These are phyloP conservation scores for Dacryopinax spathularia DNA, from an alignment of 768 basidiomycete species.

Conservation along the genomic window DNA sequence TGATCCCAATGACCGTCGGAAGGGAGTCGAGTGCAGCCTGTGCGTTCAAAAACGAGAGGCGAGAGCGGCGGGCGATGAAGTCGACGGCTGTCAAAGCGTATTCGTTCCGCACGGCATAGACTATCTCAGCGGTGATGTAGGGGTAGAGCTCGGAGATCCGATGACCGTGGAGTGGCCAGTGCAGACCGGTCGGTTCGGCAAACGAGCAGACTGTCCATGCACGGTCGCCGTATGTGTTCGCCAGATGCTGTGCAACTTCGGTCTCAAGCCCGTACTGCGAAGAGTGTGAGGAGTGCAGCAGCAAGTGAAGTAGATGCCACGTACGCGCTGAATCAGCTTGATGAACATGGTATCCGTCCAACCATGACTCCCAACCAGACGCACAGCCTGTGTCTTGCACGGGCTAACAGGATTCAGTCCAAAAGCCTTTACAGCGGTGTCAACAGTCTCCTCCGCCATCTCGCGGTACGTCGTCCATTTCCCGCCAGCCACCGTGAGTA, in stretches of 20 bases:
- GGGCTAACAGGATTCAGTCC: constrained; percentile 42
- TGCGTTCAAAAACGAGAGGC: constrained; percentile 88
- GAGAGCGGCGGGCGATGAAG: constrained; percentile 80
- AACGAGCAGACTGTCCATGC: constrained; percentile 88
- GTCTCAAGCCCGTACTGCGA: constrained; percentile 72
- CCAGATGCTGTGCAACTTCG: constrained; percentile 83
- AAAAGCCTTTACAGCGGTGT: constrained; percentile 70
- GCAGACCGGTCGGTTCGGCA: constrained; percentile 57
- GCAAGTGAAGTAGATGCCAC: constrained; percentile 17
- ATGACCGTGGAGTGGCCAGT: constrained; percentile 78
- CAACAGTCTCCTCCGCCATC: constrained; percentile 92
- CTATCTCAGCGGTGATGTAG: constrained; percentile 86
- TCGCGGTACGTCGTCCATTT: constrained; percentile 98
- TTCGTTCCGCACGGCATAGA: constrained; percentile 76
- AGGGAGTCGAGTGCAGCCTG: constrained; percentile 72
- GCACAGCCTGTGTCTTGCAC: constrained; percentile 66
- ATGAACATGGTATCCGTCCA: constrained; percentile 98
- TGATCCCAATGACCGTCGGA: constrained; percentile 79
- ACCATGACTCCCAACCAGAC: constrained; percentile 80
- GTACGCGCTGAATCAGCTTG: constrained; percentile 75
- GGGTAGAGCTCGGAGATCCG: constrained; percentile 60
- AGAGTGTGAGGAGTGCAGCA: neutral
- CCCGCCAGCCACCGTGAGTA: constrained; percentile 89
- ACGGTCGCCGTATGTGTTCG: constrained; percentile 90
- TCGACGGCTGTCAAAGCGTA: constrained; percentile 88